These are phyloP conservation scores for Persicaria tinctoria DNA, from an alignment of 148 eudicot genomes.

Conservation along the genomic window DNA sequence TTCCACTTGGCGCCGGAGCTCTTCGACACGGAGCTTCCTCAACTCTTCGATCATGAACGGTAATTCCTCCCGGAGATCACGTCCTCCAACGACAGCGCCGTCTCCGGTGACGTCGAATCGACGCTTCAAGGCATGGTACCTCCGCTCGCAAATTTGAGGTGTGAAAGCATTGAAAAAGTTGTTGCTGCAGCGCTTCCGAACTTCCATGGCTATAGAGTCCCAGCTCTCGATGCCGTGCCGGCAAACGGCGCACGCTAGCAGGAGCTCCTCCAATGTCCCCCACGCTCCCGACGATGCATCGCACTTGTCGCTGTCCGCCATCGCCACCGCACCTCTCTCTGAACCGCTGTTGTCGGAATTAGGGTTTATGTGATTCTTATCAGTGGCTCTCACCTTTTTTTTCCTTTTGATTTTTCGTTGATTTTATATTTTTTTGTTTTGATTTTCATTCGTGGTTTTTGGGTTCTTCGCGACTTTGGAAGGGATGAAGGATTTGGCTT, in stretches of 20 bases:
- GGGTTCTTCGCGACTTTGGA: conserved; percentile 9
- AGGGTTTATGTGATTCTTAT: conserved; percentile 6
- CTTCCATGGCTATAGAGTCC: conserved; percentile 47
- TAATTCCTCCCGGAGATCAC: conserved; percentile 12
- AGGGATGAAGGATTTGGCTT: conserved; percentile 2
- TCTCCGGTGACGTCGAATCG: conserved; percentile 28
- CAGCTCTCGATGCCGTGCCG: conserved; percentile 51
- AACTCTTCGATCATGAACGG: conserved; percentile 45
- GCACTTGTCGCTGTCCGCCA: background rate
- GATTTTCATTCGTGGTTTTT: background rate
- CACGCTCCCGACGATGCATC: conserved; percentile 19
- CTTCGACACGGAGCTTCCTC: conserved; percentile 44
- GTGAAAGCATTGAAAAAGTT: conserved; percentile 15
- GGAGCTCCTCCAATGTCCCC: conserved; percentile 66
- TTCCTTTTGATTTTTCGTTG: background rate
- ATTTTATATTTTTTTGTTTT: background rate
- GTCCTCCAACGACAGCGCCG: conserved; percentile 10
- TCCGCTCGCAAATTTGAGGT: conserved; percentile 34
- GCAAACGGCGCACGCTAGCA: conserved; percentile 55
- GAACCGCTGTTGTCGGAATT: background rate
- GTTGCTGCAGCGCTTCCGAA: conserved; percentile 29
- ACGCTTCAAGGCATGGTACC: conserved; percentile 41
- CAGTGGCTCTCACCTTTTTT: background rate
- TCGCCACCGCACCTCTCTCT: conserved; percentile 1
- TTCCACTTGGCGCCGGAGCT: conserved; percentile 42